These are phyloP conservation scores for Neofusicoccum sp. DNA, from an alignment of 2,329 filamentous ascomycete genomes.

Conservation along the genomic window DNA sequence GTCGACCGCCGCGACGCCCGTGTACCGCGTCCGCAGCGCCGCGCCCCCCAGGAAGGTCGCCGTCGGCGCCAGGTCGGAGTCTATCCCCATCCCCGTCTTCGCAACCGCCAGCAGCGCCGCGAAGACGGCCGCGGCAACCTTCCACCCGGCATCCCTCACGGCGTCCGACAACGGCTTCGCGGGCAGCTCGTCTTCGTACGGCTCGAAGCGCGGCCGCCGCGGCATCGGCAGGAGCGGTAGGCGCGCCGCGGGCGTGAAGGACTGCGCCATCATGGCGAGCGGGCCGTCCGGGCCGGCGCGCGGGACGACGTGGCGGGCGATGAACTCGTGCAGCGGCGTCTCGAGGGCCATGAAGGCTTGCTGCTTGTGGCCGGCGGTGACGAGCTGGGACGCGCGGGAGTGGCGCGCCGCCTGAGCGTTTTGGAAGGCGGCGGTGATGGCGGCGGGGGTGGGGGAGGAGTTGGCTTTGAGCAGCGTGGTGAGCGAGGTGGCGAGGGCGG, in stretches of 20 bases:
- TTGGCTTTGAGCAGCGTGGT: background rate
- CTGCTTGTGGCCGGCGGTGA: background rate
- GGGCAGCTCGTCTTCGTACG: conserved; percentile 12
- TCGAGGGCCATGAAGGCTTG: conserved; percentile 1
- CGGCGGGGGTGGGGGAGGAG: background rate
- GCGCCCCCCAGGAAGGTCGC: background rate
- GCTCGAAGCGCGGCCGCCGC: background rate
- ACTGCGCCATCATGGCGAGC: background rate
- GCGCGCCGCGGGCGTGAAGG: background rate
- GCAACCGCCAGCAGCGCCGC: background rate
- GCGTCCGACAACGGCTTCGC: background rate
- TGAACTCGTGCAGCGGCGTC: background rate
- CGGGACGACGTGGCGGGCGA: conserved; percentile 15
- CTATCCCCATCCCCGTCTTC: background rate
- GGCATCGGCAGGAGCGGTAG: conserved; percentile 4
- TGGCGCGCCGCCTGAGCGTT: background rate
- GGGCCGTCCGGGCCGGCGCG: background rate
- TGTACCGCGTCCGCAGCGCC: background rate
- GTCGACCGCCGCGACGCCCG: background rate
- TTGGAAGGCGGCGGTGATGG: background rate
- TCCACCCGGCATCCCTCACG: background rate
- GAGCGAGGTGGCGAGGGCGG: conserved; percentile 18
- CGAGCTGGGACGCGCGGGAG: background rate
- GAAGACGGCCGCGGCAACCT: background rate
- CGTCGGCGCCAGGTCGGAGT: background rate